Conservation (phyloP, 352 stramenopile genomes). For the Globisporangium okanoganense region DNA sequence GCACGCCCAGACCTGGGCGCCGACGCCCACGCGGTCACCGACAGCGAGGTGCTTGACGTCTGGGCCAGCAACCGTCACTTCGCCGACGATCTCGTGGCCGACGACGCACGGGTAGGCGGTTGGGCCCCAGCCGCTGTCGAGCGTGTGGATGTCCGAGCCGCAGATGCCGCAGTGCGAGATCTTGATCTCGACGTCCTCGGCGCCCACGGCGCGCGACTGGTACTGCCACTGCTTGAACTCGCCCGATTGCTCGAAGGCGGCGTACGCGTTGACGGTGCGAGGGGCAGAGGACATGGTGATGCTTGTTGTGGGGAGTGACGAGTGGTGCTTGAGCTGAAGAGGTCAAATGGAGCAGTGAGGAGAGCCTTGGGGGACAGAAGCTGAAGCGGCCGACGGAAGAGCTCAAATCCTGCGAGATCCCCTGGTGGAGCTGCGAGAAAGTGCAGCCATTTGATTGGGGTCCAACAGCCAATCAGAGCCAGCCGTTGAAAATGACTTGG, state of each 20-base stretch:
- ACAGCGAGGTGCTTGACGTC: conserved; percentile 30
- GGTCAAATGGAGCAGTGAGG: conserved; percentile 10
- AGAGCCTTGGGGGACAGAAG: neutral
- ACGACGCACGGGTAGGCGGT: conserved; percentile 40
- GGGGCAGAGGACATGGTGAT: conserved; percentile 14
- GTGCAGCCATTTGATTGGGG: neutral
- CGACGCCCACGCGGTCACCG: conserved; percentile 8
- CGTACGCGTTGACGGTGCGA: conserved; percentile 39
- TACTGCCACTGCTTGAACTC: conserved; percentile 37
- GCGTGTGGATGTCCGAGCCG: conserved; percentile 47
- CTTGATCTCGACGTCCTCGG: conserved; percentile 52
- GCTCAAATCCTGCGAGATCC: neutral
- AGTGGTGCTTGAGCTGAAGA: conserved; percentile 4
- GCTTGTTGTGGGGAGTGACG: neutral
- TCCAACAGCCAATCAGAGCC: neutral
- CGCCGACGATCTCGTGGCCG: conserved; percentile 55
- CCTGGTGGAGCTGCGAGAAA: neutral
- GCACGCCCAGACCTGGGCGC: conserved; percentile 11
- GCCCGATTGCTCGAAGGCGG: conserved; percentile 32
- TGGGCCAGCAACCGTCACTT: conserved; percentile 29
- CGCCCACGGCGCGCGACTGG: conserved; percentile 36
- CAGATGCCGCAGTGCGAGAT: conserved; percentile 64
- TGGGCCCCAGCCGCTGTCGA: conserved; percentile 44
- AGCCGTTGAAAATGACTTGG: neutral
- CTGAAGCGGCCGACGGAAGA: neutral